Evolutionary conservation across 352 stramenopile species (phyloP).

Genomic region (Phytophthora megakarya): DNA sequence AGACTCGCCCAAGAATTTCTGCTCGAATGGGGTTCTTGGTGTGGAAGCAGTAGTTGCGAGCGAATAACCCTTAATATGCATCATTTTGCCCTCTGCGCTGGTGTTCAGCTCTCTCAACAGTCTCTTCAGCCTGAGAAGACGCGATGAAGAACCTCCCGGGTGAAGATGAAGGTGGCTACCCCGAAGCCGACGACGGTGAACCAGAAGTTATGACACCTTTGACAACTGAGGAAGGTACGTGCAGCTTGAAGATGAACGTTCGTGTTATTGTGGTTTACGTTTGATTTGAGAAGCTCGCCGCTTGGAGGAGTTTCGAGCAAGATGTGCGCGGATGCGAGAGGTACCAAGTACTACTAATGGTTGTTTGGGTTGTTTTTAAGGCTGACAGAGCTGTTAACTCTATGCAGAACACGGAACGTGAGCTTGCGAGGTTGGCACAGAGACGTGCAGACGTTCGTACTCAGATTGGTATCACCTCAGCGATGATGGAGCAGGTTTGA

Average conservation of each 20-base stretch:
- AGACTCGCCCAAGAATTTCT: conserved; percentile 1
- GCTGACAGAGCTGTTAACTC: neutral
- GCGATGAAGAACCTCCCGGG: conserved; percentile 33
- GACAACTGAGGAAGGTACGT: conserved; percentile 17
- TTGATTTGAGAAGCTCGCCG: conserved; percentile 21
- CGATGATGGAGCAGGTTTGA: conserved; percentile 37
- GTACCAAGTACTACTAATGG: conserved; percentile 1
- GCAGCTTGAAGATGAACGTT: neutral
- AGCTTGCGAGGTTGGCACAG: conserved; percentile 32
- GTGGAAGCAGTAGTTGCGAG: conserved; percentile 23
- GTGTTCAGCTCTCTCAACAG: conserved; percentile 9
- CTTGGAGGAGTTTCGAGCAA: conserved; percentile 28
- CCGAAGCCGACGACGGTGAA: conserved; percentile 13
- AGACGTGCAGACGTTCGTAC: conserved; percentile 22
- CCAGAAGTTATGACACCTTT: neutral
- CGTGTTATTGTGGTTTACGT: neutral
- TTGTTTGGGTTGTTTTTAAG: neutral
- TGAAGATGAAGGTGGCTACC: conserved; percentile 13
- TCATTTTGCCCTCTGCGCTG: conserved; percentile 5
- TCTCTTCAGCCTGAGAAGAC: conserved; percentile 14
- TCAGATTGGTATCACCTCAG: conserved; percentile 33
- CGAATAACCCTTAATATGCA: conserved; percentile 41
- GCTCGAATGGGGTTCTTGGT: conserved; percentile 5
- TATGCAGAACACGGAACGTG: conserved; percentile 28
- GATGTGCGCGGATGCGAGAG: conserved; percentile 33